Evolutionary conservation across 768 basidiomycete species (phyloP).

Genomic region (Punctularia strigosozonata): DNA sequence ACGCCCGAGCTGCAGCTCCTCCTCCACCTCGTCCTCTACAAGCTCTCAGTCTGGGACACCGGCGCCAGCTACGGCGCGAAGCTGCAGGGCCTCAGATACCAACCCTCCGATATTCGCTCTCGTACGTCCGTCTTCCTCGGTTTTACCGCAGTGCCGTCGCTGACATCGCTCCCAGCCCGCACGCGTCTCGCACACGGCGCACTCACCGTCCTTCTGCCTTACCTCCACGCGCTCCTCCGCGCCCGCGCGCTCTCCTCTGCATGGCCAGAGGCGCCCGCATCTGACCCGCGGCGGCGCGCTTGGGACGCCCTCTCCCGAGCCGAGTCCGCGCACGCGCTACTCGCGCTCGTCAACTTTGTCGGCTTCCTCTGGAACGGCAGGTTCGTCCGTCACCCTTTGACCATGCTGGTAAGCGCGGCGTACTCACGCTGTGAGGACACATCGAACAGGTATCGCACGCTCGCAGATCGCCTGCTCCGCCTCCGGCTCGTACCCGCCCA

Average conservation of each 20-base stretch:
- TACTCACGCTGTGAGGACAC: background rate
- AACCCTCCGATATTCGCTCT: conserved; percentile 6
- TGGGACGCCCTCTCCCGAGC: conserved; percentile 60
- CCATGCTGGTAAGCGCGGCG: background rate
- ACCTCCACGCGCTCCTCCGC: conserved; percentile 66
- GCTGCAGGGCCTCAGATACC: conserved; percentile 67
- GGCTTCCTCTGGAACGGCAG: conserved; percentile 80
- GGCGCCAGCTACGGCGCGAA: conserved; percentile 78
- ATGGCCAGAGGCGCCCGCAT: conserved; percentile 86
- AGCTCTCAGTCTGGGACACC: conserved; percentile 70
- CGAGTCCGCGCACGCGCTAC: conserved; percentile 54
- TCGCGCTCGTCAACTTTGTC: conserved; percentile 66
- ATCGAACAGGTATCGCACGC: conserved; percentile 63
- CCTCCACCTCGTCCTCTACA: conserved; percentile 65
- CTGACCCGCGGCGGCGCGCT: conserved; percentile 56
- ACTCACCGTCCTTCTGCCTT: conserved; percentile 67
- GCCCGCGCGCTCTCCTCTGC: conserved; percentile 67
- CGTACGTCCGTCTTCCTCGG: background rate
- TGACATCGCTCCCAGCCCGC: conserved; percentile 29
- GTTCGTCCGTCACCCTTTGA: conserved; percentile 29
- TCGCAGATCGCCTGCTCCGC: conserved; percentile 65
- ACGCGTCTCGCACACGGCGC: conserved; percentile 55
- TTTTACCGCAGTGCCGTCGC: background rate
- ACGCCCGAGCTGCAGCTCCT: conserved; percentile 67
- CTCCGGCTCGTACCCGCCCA: conserved; percentile 68